Base-by-base conservation (phyloP, 2,329 filamentous ascomycete genomes). In the Albifimbria verrucaria region DNA sequence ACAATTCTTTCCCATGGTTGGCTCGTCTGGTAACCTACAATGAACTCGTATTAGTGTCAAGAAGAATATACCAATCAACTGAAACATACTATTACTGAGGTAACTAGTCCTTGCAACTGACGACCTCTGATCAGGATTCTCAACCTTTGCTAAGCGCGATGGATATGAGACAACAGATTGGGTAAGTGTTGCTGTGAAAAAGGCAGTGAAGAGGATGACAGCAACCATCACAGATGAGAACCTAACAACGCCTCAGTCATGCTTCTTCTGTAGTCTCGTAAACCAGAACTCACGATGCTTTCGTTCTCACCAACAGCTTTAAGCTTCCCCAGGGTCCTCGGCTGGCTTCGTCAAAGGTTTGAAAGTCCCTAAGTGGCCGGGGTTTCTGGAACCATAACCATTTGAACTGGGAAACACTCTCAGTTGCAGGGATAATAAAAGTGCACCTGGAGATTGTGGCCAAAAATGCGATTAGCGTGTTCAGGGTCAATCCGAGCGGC, bases 401-500 rank as follows among this genome's bases (percentile, higher is more conserved):
- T 41, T 61, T 61, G 17, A 56, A 48, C 21, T 61, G 58, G 2
- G 59, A 58, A 7, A 68, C 24, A 10, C 61, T 58, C 39, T 66
- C 63, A 2, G 58, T 54, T 0, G 65, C 56, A 5, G 64, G 59
- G 3, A 63, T 52, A 21, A 65, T 48, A 36, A 63, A 62, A 2
- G 59, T 54, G 1, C 58, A 52, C 12, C 62, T 58, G 9, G 59
- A 57, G 9, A 63, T 18, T 1, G 64, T 66, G 1, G 64, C 59
- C 18, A 68, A 50, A 49, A 66, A 59, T 4, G 63, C 62, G 9
- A 67, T 50, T 7, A 64, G 49, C 1, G 65, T 65, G 51, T 68
- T 68, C 42, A 67, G 59, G 0, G 63, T 67, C 15, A 65, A 47
- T 3, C 61, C 60, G 10, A 62, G 26, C 4, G 57, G 58, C 57